These are phyloP conservation scores for Pythium coloratum DNA, from an alignment of 352 stramenopile genomes.

Conservation along the genomic window DNA sequence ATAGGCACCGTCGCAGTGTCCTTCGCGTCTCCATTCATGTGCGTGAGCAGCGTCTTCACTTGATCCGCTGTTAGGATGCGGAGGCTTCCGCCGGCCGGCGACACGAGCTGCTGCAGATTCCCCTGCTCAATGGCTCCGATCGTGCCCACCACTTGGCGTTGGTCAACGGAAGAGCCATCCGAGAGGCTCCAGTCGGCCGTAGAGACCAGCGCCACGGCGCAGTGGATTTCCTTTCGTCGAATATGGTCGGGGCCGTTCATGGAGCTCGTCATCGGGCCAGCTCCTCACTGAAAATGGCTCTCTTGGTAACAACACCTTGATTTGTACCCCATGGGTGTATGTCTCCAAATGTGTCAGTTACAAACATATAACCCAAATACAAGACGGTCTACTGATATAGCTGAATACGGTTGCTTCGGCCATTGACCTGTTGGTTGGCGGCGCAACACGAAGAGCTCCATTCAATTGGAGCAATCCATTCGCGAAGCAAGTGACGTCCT, in stretches of 20 bases:
- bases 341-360: slow-evolving; percentile 1
- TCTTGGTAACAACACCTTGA: neutral
- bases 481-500: slow-evolving; percentile 5
- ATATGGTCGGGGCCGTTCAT: slow-evolving; percentile 49
- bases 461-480: slow-evolving; percentile 16
- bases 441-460: slow-evolving; percentile 23
- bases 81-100: slow-evolving; percentile 93
- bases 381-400: slow-evolving; percentile 9
- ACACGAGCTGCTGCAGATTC: slow-evolving; percentile 48
- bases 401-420: slow-evolving; percentile 6
- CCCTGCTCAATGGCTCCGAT: slow-evolving; percentile 58
- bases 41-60: slow-evolving; percentile 19
- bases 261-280: slow-evolving; percentile 5
- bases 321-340: slow-evolving; percentile 3
- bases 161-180: slow-evolving; percentile 52
- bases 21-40: slow-evolving; percentile 9
- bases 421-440: slow-evolving; percentile 27
- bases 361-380: neutral
- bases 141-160: slow-evolving; percentile 54
- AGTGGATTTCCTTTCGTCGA: slow-evolving; percentile 52
- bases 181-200: slow-evolving; percentile 48
- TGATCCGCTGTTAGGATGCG: slow-evolving; percentile 29
- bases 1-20: slow-evolving; percentile 26
- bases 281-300: slow-evolving; percentile 1
- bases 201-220: slow-evolving; percentile 33